Evolutionary conservation across 495 filamentous ascomycete genomes (phyloP).

Genomic region (Podospora bellae-mahoneyi): DNA sequence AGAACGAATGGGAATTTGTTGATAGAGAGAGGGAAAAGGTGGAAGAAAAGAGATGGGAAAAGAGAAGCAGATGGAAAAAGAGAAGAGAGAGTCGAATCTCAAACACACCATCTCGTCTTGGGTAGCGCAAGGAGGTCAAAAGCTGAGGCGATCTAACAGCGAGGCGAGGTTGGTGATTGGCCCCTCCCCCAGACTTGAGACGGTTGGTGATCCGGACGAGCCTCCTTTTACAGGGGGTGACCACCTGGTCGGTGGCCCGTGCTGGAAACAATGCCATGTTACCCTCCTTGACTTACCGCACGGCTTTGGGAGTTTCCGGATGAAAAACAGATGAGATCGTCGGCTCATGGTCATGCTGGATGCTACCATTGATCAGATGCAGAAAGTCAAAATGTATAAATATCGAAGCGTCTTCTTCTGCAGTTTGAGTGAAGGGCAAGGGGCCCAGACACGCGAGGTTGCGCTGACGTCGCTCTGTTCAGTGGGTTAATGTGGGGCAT

Average conservation of each 20-base stretch:
- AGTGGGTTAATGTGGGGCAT: not conserved
- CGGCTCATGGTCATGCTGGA: too few species aligned
- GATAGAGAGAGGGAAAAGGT: constrained; percentile 8
- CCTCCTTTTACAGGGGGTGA: not conserved
- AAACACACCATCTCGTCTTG: not conserved
- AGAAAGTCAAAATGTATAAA: not conserved
- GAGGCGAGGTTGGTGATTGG: constrained; percentile 19
- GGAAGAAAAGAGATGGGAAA: constrained; percentile 6
- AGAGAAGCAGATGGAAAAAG: constrained; percentile 6
- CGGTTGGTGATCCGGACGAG: constrained; percentile 22
- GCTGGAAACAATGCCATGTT: not conserved
- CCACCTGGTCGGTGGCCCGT: not conserved
- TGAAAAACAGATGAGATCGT: not conserved
- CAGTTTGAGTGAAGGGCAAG: not conserved
- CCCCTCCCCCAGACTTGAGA: constrained; percentile 30
- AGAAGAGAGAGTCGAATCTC: constrained; percentile 4
- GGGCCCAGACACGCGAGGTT: not conserved
- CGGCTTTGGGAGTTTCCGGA: not conserved
- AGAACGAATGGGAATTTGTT: constrained; percentile 2
- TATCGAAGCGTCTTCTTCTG: not conserved
- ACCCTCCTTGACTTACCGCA: not conserved
- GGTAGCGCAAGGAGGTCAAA: not conserved
- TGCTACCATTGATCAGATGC: not conserved
- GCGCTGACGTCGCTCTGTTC: not conserved
- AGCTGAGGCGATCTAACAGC: constrained; percentile 24